Evolutionary conservation across 305 asterid genomes (phyloP).

Genomic region (Fraxinus ornus): DNA sequence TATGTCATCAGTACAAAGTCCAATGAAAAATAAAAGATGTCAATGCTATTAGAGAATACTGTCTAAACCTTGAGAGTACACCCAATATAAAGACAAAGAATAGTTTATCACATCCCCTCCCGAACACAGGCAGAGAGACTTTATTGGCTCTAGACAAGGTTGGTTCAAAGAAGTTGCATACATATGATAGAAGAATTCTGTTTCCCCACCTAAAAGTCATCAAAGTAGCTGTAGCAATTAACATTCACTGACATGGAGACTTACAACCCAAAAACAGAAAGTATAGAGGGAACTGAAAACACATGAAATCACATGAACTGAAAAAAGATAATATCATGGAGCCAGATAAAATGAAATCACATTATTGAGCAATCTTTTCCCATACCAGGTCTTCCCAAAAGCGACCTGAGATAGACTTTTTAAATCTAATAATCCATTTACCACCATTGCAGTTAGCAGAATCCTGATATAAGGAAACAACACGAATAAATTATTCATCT

Average conservation of each 20-base stretch:
- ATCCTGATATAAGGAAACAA: slow-evolving; percentile 47
- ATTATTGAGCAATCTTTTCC: neutral
- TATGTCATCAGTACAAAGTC: neutral
- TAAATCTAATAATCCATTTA: slow-evolving; percentile 91
- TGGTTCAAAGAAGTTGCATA: neutral
- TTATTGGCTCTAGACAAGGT: neutral
- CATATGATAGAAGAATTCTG: neutral
- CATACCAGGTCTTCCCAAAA: slow-evolving; percentile 98
- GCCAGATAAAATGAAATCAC: slow-evolving; percentile 8
- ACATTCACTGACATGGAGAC: neutral
- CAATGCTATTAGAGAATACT: neutral
- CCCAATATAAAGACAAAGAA: neutral
- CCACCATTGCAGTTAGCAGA: slow-evolving; percentile 94
- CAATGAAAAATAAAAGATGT: neutral
- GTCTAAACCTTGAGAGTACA: neutral
- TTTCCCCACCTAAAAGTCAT: neutral
- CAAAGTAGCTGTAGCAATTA: neutral
- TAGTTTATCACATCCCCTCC: neutral
- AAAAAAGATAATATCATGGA: neutral
- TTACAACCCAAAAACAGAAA: neutral
- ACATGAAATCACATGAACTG: neutral
- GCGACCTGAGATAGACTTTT: slow-evolving; percentile 84
- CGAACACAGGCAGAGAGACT: neutral
- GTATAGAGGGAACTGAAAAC: neutral
- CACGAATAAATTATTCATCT: neutral